A percentile compares a stretch with the other conserved stretches of the same genome.
These are phyloP conservation scores for Friedmanniomyces simplex DNA, from an alignment of 495 filamentous ascomycete species.

Conservation along the genomic window DNA sequence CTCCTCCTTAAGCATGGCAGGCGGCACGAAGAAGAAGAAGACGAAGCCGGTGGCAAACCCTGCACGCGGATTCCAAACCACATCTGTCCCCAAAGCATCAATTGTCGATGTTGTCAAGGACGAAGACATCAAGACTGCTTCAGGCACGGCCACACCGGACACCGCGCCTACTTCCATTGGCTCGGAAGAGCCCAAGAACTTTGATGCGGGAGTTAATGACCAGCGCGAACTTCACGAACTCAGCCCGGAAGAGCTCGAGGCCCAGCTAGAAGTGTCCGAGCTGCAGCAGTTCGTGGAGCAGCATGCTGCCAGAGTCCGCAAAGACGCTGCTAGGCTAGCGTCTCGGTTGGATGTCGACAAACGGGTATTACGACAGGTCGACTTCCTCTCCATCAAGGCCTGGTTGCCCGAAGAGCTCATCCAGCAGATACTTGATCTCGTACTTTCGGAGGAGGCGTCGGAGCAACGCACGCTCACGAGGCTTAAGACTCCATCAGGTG, in stretches of 20 bases:
- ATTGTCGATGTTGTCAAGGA: slow-evolving; percentile 24
- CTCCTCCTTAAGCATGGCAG: background rate
- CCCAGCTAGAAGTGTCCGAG: slow-evolving; percentile 67
- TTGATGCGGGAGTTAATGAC: background rate
- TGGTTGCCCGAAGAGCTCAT: slow-evolving; percentile 76
- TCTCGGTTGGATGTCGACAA: slow-evolving; percentile 67
- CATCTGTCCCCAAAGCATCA: slow-evolving; percentile 58
- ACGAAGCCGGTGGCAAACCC: slow-evolving; percentile 78
- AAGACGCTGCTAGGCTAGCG: slow-evolving; percentile 50
- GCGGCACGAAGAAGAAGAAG: slow-evolving; percentile 48
- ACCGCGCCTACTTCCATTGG: background rate
- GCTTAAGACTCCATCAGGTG: slow-evolving; percentile 42
- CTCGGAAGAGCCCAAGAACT: background rate
- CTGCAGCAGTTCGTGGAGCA: slow-evolving; percentile 78
- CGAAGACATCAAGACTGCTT: background rate
- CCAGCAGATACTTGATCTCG: slow-evolving; percentile 56
- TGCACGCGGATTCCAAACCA: slow-evolving; percentile 83
- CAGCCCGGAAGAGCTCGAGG: slow-evolving; percentile 75
- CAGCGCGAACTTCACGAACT: slow-evolving; percentile 37
- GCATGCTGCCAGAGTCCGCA: slow-evolving; percentile 49
- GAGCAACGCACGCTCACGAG: slow-evolving; percentile 33
- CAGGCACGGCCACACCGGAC: slow-evolving; percentile 18
- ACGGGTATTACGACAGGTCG: slow-evolving; percentile 63
- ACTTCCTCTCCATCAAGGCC: slow-evolving; percentile 55
- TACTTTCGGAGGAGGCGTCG: slow-evolving; percentile 30